Evolutionary conservation across 768 basidiomycete species (phyloP).

Genomic region (Pluteus cervinus): DNA sequence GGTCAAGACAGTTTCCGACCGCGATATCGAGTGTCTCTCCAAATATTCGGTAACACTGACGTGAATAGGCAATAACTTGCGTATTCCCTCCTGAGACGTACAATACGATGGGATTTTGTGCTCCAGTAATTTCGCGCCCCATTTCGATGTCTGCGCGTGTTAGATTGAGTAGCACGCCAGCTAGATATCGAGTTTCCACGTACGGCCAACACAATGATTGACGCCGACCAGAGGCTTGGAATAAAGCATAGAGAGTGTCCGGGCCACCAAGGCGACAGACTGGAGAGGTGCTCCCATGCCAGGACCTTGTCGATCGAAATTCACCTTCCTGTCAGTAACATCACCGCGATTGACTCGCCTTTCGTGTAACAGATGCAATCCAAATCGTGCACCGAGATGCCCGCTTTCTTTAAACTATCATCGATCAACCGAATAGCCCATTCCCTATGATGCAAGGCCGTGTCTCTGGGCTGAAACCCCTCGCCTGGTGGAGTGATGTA

Average conservation of each 20-base stretch:
- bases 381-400: constrained; percentile 65
- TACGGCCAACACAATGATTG: constrained; percentile 99
- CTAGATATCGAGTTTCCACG: constrained; percentile 22
- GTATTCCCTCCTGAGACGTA: constrained; percentile 99
- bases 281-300: constrained; percentile 98
- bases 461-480: constrained; percentile 94
- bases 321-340: not conserved
- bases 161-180: not conserved
- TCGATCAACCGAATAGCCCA: constrained; percentile 84
- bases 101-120: constrained; percentile 91
- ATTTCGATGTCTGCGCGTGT: constrained; percentile 85
- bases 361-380: constrained; percentile 98
- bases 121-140: constrained; percentile 92
- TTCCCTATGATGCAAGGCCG: constrained; percentile 91
- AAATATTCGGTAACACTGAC: constrained; percentile 96
- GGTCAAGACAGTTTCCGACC: constrained; percentile 97
- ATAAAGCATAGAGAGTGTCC: constrained; percentile 84
- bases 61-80: constrained; percentile 97
- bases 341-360: constrained; percentile 54
- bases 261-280: constrained; percentile 89
- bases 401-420: constrained; percentile 65
- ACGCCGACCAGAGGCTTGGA: constrained; percentile 92
- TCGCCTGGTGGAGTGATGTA: constrained; percentile 98
- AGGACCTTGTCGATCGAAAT: constrained; percentile 55
- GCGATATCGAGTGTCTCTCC: constrained; percentile 99